Base-by-base conservation (phyloP, 495 filamentous ascomycete genomes). In the Penicillium manginii region DNA sequence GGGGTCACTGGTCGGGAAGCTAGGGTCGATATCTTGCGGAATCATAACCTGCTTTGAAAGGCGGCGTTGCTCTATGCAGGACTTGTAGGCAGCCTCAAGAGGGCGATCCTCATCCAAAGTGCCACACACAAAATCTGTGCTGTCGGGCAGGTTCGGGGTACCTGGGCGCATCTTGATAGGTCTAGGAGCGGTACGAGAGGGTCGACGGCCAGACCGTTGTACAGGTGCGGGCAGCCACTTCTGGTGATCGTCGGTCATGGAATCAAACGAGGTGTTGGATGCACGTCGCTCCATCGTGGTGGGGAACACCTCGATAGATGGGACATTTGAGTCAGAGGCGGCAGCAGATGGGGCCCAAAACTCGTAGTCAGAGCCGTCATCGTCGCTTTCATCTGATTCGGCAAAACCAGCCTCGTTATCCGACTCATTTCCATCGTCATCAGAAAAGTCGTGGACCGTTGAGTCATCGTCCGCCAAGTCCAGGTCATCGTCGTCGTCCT, bases 41-140 rank as follows among this genome's bases (percentile, higher is more conserved):
- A 91, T 89, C 26, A 79, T 64, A 55, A 86, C 84, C 57, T 90
- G 90, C 73, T 91, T 96, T 53, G 86, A 86, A 42, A 87, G 86
- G 57, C 88, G 89, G 37, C 91, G 85, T 50, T 91, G 86, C 64
- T 94, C 90, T 55, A 94, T 79, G 61, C 88, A 90, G 11, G 90
- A 91, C 48, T 96, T 84, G 70, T 97, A 98, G 2, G 91, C 93
- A 58, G 90, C 89, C 69, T 98, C 94, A 39, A 98, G 73, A n/a
- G 91, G 89, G 50, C 91, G 88, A 69, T 98, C 94, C 69, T 98
- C 94, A 65, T 98, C 94, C 17, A 98, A 78, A 14, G 94, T 98
- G 50, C 94, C 94, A 67, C 94, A 97, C 22, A 98, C 94, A 67
- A 98, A 98, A 71, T 98, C 96, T 39, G 92, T 97, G 73, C 92